Percentiles rank a stretch among this genome's conserved stretches.
Conservation (phyloP, 805 yeast species). For the Spathaspora sp. region DNA sequence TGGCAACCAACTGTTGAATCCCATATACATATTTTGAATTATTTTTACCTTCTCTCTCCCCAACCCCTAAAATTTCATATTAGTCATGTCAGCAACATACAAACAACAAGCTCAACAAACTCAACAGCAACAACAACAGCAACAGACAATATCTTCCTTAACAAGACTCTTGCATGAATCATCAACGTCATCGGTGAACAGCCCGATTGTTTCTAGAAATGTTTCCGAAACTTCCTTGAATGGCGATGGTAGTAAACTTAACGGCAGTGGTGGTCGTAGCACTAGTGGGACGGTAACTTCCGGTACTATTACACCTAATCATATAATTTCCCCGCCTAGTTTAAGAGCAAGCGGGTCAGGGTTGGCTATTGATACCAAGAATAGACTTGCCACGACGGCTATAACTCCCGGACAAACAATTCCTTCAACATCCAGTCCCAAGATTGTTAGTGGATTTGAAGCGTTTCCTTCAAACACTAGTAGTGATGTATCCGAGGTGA, state of each 20-base stretch:
- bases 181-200: not conserved
- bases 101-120: slow-evolving; percentile 1
- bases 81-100: not conserved
- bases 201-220: slow-evolving; percentile 2
- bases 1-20: not conserved
- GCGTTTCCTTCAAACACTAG: not conserved
- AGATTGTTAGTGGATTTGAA: not conserved
- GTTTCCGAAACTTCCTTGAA: slow-evolving; percentile 1
- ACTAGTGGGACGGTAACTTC: not conserved
- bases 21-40: not conserved
- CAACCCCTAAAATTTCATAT: not conserved
- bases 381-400: not conserved
- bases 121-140: slow-evolving; percentile 4
- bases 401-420: not conserved
- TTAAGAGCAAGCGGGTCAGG: slow-evolving; percentile 1
- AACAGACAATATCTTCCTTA: slow-evolving; percentile 9
- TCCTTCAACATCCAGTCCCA: not conserved
- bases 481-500: not conserved
- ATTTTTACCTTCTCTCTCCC: not conserved
- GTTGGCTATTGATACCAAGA: not conserved
- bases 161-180: slow-evolving; percentile 8
- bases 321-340: not conserved
- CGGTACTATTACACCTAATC: not conserved
- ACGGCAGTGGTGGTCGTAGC: not conserved
- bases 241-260: not conserved